Percentiles rank a stretch among this genome's conserved stretches.
These are phyloP conservation scores for Solanum neorickii DNA, from an alignment of 257 asterid species.

Conservation along the genomic window DNA sequence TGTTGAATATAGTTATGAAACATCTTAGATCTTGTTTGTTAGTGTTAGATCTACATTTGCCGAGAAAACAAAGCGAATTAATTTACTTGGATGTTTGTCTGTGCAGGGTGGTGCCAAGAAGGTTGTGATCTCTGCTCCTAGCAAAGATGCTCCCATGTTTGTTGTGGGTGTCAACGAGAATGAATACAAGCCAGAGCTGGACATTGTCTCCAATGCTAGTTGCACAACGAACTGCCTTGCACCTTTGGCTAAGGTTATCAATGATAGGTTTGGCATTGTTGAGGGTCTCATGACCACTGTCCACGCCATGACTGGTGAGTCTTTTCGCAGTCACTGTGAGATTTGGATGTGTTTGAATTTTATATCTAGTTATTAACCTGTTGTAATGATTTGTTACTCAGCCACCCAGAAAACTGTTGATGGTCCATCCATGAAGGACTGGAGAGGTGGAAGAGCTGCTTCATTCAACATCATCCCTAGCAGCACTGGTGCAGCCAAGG, in stretches of 20 bases:
- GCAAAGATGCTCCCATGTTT: constrained; percentile 87
- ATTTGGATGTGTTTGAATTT: background rate
- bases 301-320: constrained; percentile 64
- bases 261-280: constrained; percentile 74
- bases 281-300: constrained; percentile 83
- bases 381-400: background rate
- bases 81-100: background rate
- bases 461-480: constrained; percentile 79
- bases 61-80: background rate
- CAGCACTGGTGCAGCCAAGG: constrained; percentile 89
- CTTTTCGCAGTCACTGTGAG: too few relatives aligned
- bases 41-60: background rate
- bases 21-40: background rate
- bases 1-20: background rate
- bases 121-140: constrained; percentile 81
- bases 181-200: constrained; percentile 50
- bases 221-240: constrained; percentile 87
- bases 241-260: constrained; percentile 69
- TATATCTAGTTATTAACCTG: background rate
- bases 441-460: constrained; percentile 94
- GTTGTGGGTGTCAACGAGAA: constrained; percentile 80
- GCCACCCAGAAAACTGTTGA: constrained; percentile 78
- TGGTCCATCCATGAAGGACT: constrained; percentile 83
- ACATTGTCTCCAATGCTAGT: constrained; percentile 78
- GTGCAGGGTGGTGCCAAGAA: constrained; percentile 81